Conservation (phyloP, 2,329 filamentous ascomycete species). For the Phyllosticta citriasiana region DNA sequence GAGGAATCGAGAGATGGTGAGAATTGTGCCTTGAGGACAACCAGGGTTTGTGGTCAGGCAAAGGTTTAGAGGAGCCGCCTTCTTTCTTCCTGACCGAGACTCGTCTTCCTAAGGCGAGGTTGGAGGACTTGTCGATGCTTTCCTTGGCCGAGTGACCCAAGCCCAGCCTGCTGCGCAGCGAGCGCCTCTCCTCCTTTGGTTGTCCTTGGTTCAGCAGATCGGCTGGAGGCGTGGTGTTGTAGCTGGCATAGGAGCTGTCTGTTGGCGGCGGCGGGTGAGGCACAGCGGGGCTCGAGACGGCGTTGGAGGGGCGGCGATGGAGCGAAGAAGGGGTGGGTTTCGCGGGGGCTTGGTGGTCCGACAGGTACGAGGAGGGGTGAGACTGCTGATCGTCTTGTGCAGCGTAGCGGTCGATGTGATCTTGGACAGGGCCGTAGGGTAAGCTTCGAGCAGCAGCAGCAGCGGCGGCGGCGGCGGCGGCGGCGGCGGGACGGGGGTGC, state of each 20-base stretch:
- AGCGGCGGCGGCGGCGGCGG: background rate
- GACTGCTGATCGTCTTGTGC: constrained; percentile 4
- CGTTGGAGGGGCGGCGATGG: constrained; percentile 19
- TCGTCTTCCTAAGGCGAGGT: constrained; percentile 23
- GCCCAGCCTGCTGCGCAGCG: constrained; percentile 10
- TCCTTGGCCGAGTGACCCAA: constrained; percentile 16
- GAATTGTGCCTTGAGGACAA: constrained; percentile 15
- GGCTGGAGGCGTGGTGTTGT: constrained; percentile 3
- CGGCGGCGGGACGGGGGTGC: background rate
- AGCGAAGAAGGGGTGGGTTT: constrained; percentile 17
- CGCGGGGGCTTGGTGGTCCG: background rate
- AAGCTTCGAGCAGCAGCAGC: background rate
- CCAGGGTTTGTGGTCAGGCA: constrained; percentile 16
- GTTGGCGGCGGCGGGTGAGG: constrained; percentile 15
- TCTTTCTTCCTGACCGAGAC: constrained; percentile 28
- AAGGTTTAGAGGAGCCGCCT: background rate
- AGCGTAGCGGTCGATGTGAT: constrained; percentile 3
- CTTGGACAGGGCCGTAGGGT: background rate
- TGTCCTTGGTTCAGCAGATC: constrained; percentile 3
- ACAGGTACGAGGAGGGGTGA: background rate
- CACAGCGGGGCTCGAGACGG: constrained; percentile 15
- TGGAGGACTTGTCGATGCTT: constrained; percentile 19
- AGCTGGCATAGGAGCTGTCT: constrained; percentile 11
- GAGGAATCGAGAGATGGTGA: constrained; percentile 24
- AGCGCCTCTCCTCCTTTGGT: constrained; percentile 6